Percentiles rank a stretch among this genome's conserved stretches.
These are phyloP conservation scores for Phytophthora citrophthora DNA, from an alignment of 352 stramenopile species.

Conservation along the genomic window DNA sequence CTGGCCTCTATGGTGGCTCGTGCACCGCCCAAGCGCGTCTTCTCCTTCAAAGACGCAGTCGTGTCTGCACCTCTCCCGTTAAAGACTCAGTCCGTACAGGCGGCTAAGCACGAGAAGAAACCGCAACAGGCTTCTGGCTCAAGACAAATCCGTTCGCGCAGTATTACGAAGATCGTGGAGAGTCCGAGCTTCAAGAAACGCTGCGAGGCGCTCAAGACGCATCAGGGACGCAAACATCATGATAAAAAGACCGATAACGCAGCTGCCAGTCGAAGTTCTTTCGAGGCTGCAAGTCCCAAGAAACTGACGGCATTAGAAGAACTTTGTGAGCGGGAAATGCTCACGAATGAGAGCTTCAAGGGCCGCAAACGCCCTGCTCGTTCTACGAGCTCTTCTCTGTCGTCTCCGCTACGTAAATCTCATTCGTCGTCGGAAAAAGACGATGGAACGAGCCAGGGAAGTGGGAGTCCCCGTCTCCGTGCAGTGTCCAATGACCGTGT, in stretches of 20 bases:
- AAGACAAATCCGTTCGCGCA: conserved; percentile 40
- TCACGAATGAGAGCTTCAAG: conserved; percentile 14
- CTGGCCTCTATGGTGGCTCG: conserved; percentile 9
- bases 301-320: conserved; percentile 41
- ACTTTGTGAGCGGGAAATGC: conserved; percentile 38
- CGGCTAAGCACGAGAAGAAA: conserved; percentile 8
- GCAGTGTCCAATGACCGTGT: conserved; percentile 14
- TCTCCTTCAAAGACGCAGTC: conserved; percentile 49
- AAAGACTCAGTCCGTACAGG: neutral
- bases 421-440: conserved; percentile 23
- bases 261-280: neutral
- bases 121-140: neutral
- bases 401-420: conserved; percentile 1
- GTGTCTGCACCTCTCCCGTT: neutral
- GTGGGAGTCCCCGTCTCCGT: conserved; percentile 4
- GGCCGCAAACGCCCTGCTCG: neutral
- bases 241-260: conserved; percentile 22
- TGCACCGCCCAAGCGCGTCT: conserved; percentile 17
- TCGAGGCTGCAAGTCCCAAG: conserved; percentile 1
- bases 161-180: conserved; percentile 46
- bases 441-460: conserved; percentile 4
- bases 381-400: neutral
- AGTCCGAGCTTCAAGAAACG: conserved; percentile 51
- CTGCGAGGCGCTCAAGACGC: conserved; percentile 45
- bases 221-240: conserved; percentile 20